Evolutionary conservation across 441 rosid species (phyloP).

Genomic region (Flueggea neowawraea): DNA sequence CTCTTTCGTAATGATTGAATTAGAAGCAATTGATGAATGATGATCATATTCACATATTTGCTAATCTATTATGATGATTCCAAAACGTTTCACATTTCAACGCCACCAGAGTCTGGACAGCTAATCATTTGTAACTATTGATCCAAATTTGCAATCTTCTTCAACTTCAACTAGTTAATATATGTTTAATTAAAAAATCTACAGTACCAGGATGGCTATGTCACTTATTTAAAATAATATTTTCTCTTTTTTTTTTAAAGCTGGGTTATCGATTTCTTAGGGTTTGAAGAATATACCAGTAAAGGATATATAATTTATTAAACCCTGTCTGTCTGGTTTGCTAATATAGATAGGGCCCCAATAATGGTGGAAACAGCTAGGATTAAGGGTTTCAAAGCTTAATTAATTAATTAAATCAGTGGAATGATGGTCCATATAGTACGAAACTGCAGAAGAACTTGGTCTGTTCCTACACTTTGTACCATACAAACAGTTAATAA

Average conservation of each 20-base stretch:
- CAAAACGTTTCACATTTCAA: constrained; percentile 17
- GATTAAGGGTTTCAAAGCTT: constrained; percentile 11
- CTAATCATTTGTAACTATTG: constrained; percentile 28
- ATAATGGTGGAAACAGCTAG: constrained; percentile 25
- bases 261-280: background rate
- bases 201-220: background rate
- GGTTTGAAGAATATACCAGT: background rate
- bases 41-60: background rate
- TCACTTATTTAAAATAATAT: background rate
- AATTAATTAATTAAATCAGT: constrained; percentile 5
- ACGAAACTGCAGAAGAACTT: constrained; percentile 7
- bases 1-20: constrained; percentile 17
- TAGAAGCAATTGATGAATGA: constrained; percentile 3
- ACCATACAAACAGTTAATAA: background rate
- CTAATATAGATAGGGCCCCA: constrained; percentile 16
- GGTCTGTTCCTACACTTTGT: background rate
- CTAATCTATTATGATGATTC: constrained; percentile 27
- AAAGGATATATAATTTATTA: background rate
- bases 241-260: background rate
- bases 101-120: constrained; percentile 22
- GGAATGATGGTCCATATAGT: constrained; percentile 8
- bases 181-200: background rate
- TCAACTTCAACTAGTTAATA: background rate
- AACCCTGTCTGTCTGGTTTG: constrained; percentile 5
- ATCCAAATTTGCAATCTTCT: background rate